Percentiles rank a stretch among this genome's conserved stretches.
Conservation (phyloP, 495 filamentous ascomycete species). For the Astrocystis sublimbata region DNA sequence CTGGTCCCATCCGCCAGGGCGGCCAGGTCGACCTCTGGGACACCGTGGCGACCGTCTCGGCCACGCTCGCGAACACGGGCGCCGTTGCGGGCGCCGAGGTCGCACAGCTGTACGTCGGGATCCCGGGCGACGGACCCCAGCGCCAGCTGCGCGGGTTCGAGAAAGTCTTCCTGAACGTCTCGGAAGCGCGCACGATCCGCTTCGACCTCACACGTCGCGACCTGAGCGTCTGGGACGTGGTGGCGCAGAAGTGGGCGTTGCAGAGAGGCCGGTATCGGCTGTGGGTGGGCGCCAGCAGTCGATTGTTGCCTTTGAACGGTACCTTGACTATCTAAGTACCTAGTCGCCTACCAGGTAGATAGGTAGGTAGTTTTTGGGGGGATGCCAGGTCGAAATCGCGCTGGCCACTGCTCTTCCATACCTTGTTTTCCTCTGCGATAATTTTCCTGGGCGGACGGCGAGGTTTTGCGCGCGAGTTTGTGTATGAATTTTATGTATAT, state of each 20-base stretch:
- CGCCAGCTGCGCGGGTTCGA: constrained; percentile 57
- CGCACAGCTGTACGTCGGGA: constrained; percentile 56
- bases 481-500: too few relatives aligned
- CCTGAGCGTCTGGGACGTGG: constrained; percentile 56
- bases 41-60: constrained; percentile 41
- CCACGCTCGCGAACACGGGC: constrained; percentile 50
- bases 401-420: too few relatives aligned
- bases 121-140: constrained; percentile 48
- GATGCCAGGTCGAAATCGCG: background rate
- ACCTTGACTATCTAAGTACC: constrained; percentile 36
- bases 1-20: constrained; percentile 41
- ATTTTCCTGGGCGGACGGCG: too few relatives aligned
- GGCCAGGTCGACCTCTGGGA: constrained; percentile 53
- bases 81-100: constrained; percentile 39
- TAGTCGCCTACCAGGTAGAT: background rate
- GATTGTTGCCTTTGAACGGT: constrained; percentile 54
- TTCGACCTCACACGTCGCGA: constrained; percentile 55
- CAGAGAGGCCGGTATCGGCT: constrained; percentile 33
- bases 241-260: constrained; percentile 51
- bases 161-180: constrained; percentile 45
- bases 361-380: background rate
- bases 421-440: too few relatives aligned
- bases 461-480: too few relatives aligned
- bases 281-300: constrained; percentile 57
- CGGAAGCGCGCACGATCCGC: constrained; percentile 36